Base-by-base conservation (phyloP, 768 basidiomycete genomes). In the Mycena rebaudengoi region DNA sequence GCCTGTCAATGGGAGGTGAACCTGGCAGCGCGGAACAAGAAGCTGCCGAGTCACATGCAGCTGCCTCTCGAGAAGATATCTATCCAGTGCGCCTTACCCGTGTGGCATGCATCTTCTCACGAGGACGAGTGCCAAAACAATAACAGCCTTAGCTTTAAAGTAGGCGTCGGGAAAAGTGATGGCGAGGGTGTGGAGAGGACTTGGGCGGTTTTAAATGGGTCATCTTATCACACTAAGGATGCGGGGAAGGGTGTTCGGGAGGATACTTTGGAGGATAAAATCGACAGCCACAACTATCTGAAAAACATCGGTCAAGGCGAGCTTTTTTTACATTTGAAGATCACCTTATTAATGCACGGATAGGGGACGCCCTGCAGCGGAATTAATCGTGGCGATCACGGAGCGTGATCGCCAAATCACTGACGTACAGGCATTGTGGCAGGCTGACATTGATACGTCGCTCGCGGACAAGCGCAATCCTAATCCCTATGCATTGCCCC, bases 181-280 rank as follows among this genome's bases (percentile, higher is more conserved):
- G 62, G 57, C 35, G 53, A 58, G 40, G 60, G 35, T 0, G 30
- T 54, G 0, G 78, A 81, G 35, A 49, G 68, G 0, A 64, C 54
- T 0, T 80, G 79, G 80, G 51, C 75, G 0, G 58, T 53, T 0
- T 35, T 71, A 5, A 78, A 79, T 53, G 50, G 59, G 0, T 60
- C 62, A 0, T 66, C 70, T 0, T 59, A 60, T 5, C 72, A 69
- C 33, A 78, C 74, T 0, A 69, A 70, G 10, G 75, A 79, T 23
- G 78, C 75, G 75, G 71, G 71, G 0, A 67, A 70, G 0, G 73
- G 74, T 0, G 41, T 61, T 2, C 62, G 70, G 0, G 48, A 69
- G 4, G 75, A 76, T 21, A 70, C 70, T 0, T 26, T 81, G 3
- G 73, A 80, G 14, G 57, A 64, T 18, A 50, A 56, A 29, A 35